phyloP scores from a whole-genome alignment of 2,329 filamentous ascomycete species.

The Fusarium circinatum region DNA sequence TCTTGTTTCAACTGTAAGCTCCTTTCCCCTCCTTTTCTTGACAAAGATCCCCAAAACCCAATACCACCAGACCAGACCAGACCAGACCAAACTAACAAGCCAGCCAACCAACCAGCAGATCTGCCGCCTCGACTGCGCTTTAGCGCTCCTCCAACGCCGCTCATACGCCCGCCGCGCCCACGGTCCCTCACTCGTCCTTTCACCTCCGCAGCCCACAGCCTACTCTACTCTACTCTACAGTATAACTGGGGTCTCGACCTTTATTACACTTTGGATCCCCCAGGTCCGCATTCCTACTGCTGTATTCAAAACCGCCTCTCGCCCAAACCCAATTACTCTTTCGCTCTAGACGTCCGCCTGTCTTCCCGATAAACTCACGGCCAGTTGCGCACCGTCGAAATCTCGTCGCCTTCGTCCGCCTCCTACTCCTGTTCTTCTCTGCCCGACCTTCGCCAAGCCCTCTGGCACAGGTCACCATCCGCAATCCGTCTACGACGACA shows the following conservation, averaged over 20 bases:
- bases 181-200: conserved; percentile 23
- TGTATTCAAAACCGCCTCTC: conserved; percentile 24
- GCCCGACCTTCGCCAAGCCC: conserved; percentile 30
- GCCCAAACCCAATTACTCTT: conserved; percentile 15
- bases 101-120: conserved; percentile 37
- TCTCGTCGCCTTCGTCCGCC: conserved; percentile 27
- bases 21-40: conserved; percentile 26
- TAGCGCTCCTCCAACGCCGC: conserved; percentile 36
- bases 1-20: conserved; percentile 30
- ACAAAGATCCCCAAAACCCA: conserved; percentile 32
- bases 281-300: conserved; percentile 39
- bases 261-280: conserved; percentile 40
- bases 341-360: conserved; percentile 17
- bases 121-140: conserved; percentile 33
- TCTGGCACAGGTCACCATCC: conserved; percentile 32
- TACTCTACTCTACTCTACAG: neutral
- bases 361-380: conserved; percentile 37
- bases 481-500: conserved; percentile 37
- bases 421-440: conserved; percentile 5
- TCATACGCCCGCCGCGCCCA: conserved; percentile 29
- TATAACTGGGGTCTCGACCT: conserved; percentile 31
- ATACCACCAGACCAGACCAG: conserved; percentile 20
- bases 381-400: conserved; percentile 40
- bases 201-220: conserved; percentile 32
- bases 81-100: neutral